Conservation (phyloP, 2,329 filamentous ascomycete genomes). For the Xylaria sp. region DNA sequence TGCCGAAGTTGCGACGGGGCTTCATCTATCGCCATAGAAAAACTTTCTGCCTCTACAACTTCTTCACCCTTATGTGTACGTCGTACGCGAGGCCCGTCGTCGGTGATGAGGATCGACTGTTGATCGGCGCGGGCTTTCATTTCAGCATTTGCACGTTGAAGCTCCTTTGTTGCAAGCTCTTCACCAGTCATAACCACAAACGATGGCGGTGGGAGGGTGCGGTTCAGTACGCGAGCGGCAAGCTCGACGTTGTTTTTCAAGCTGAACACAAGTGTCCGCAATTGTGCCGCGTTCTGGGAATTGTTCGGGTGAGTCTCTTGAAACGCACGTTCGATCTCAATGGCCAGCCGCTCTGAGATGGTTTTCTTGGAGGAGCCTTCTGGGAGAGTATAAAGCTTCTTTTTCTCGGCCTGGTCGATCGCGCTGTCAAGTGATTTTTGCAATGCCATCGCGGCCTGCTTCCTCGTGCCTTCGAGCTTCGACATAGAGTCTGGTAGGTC, state of each 20-base stretch:
- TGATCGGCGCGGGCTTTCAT: conserved; percentile 83
- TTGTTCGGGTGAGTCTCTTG: conserved; percentile 64
- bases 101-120: conserved; percentile 83
- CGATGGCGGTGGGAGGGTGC: conserved; percentile 75
- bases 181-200: conserved; percentile 89
- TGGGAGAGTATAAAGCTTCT: conserved; percentile 69
- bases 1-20: conserved; percentile 52
- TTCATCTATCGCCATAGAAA: conserved; percentile 51
- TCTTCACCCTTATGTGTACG: conserved; percentile 97
- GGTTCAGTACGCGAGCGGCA: conserved; percentile 77
- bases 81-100: conserved; percentile 80
- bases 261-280: conserved; percentile 83
- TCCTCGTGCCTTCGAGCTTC: conserved; percentile 71
- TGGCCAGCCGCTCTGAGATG: conserved; percentile 74
- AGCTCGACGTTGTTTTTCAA: conserved; percentile 88
- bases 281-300: conserved; percentile 68
- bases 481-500: conserved; percentile 63
- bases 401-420: conserved; percentile 73
- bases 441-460: conserved; percentile 75
- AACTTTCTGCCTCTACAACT: conserved; percentile 79
- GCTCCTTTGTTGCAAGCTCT: conserved; percentile 91
- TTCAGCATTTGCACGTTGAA: conserved; percentile 79
- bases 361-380: conserved; percentile 71
- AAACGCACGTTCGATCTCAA: conserved; percentile 82
- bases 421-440: conserved; percentile 74